These are phyloP conservation scores for Fusarium sambucinum DNA, from an alignment of 2,329 filamentous ascomycete species.

Conservation along the genomic window DNA sequence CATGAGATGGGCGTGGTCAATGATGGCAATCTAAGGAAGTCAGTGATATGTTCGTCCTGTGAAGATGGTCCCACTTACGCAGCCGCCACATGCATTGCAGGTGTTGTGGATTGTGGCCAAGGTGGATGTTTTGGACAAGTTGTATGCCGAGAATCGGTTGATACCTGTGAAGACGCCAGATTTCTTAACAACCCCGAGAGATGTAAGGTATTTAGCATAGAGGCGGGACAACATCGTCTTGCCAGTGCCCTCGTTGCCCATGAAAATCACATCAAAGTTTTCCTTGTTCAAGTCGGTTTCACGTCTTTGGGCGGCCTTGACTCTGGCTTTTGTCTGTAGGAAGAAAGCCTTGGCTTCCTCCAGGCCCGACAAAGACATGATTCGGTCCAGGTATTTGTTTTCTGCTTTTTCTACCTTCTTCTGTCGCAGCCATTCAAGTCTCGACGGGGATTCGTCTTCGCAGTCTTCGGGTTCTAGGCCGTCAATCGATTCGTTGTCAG, in stretches of 20 bases:
- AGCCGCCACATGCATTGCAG: slow-evolving; percentile 64
- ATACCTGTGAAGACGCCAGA: slow-evolving; percentile 60
- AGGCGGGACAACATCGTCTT: slow-evolving; percentile 49
- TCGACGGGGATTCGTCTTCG: slow-evolving; percentile 57
- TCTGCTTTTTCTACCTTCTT: slow-evolving; percentile 61
- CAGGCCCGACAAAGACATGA: slow-evolving; percentile 73
- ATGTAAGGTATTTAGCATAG: slow-evolving; percentile 49
- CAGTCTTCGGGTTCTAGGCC: slow-evolving; percentile 49
- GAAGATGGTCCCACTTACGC: slow-evolving; percentile 54
- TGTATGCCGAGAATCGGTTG: slow-evolving; percentile 47
- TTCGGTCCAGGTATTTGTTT: slow-evolving; percentile 67
- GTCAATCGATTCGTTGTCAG: slow-evolving; percentile 48
- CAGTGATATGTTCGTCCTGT: slow-evolving; percentile 7
- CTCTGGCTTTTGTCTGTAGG: slow-evolving; percentile 55
- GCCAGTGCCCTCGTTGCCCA: slow-evolving; percentile 50
- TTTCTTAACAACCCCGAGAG: slow-evolving; percentile 46
- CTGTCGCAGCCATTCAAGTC: slow-evolving; percentile 52
- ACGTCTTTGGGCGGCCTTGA: slow-evolving; percentile 64
- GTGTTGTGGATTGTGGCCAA: slow-evolving; percentile 58
- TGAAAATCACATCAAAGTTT: slow-evolving; percentile 50
- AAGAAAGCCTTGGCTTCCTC: slow-evolving; percentile 72
- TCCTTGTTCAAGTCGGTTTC: slow-evolving; percentile 62
- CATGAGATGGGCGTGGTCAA: slow-evolving; percentile 50
- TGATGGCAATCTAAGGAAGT: slow-evolving; percentile 45
- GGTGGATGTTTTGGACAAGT: slow-evolving; percentile 52